Evolutionary conservation across 176 grass and related monocot species (phyloP).

Genomic region (Ensete ventricosum): DNA sequence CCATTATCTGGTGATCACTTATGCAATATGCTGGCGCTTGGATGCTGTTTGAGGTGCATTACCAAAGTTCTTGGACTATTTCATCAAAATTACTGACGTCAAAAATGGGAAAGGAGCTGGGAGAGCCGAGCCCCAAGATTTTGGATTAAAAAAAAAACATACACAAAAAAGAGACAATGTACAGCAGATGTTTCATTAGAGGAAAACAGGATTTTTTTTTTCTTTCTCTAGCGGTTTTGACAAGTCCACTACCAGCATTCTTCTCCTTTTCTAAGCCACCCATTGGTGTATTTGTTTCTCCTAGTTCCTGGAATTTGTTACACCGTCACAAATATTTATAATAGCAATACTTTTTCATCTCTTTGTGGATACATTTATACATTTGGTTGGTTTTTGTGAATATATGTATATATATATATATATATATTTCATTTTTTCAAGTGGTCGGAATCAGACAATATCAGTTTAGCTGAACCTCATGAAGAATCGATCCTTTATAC

Average conservation of each 20-base stretch:
- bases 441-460: no score
- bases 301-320: not conserved
- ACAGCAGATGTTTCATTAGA: constrained; percentile 2
- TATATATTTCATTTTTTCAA: no score
- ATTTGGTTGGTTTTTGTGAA: no score
- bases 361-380: not conserved
- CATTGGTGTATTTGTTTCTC: no score
- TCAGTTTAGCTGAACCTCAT: no score
- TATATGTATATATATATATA: no score
- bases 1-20: constrained; percentile 8
- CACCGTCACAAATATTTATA: not conserved
- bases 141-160: constrained; percentile 43
- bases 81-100: constrained; percentile 32
- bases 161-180: not conserved
- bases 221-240: not conserved
- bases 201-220: not conserved
- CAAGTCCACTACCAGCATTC: not conserved
- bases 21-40: constrained; percentile 5
- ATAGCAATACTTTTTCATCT: not conserved
- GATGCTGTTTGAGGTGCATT: not conserved
- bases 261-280: not conserved
- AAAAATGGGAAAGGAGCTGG: constrained; percentile 44
- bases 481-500: no score
- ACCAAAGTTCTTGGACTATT: constrained; percentile 19
- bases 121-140: constrained; percentile 43